These are phyloP conservation scores for Tympanopsis confertula DNA, from an alignment of 2,329 filamentous ascomycete species.

Conservation along the genomic window DNA sequence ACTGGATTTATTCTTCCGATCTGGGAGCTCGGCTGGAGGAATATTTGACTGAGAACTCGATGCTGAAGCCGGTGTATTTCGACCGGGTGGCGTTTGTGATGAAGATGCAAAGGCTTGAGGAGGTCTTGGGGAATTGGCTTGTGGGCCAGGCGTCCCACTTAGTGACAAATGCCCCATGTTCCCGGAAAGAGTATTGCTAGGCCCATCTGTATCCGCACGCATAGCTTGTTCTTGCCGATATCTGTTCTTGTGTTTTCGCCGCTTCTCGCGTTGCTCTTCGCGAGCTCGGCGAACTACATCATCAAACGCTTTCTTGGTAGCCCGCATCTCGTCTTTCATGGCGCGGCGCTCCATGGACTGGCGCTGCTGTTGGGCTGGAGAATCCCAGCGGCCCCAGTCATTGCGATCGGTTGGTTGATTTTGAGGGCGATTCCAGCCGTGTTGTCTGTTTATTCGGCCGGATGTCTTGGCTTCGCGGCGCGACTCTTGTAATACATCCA, in stretches of 20 bases:
- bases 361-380: constrained; percentile 16
- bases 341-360: constrained; percentile 14
- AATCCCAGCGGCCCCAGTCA: constrained; percentile 23
- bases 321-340: constrained; percentile 21
- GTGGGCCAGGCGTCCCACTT: too few species aligned
- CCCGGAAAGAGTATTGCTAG: background rate
- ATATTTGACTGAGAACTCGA: too few species aligned
- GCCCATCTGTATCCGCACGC: background rate
- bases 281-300: constrained; percentile 19
- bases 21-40: too few species aligned
- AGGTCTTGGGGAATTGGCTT: too few species aligned
- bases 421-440: background rate
- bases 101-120: too few species aligned
- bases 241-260: background rate
- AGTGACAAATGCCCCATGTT: too few species aligned
- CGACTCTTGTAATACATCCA: constrained; percentile 17
- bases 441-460: constrained; percentile 5
- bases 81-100: too few species aligned
- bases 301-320: constrained; percentile 21
- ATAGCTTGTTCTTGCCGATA: background rate
- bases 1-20: too few species aligned
- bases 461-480: constrained; percentile 15
- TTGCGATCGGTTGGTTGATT: background rate
- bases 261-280: constrained; percentile 10
- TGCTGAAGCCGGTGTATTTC: too few species aligned